Conservation (phyloP, 352 stramenopile species). For the Phytophthora cajani region DNA sequence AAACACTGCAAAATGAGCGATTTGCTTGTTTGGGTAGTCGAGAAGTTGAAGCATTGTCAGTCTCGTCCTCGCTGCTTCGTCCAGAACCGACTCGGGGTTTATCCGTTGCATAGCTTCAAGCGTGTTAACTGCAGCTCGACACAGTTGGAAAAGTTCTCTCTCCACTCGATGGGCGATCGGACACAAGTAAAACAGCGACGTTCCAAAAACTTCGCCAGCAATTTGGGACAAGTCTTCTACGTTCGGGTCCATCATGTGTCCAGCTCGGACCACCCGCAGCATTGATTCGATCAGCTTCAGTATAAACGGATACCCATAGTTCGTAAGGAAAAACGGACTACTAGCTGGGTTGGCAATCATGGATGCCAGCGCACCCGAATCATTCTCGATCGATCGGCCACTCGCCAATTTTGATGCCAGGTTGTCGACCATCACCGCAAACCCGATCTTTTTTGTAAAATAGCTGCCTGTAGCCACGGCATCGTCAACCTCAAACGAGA, state of each 20-base stretch:
- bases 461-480: slow-evolving; percentile 7
- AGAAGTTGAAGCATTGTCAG: slow-evolving; percentile 27
- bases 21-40: slow-evolving; percentile 26
- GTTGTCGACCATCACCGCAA: slow-evolving; percentile 25
- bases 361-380: slow-evolving; percentile 16
- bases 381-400: slow-evolving; percentile 20
- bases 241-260: not conserved
- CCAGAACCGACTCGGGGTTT: slow-evolving; percentile 19
- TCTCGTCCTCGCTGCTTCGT: slow-evolving; percentile 29
- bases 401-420: slow-evolving; percentile 18
- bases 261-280: slow-evolving; percentile 10
- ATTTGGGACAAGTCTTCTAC: not conserved
- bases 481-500: slow-evolving; percentile 35
- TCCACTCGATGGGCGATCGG: slow-evolving; percentile 13
- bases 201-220: slow-evolving; percentile 9
- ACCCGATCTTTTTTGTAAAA: slow-evolving; percentile 20
- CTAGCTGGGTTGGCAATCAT: slow-evolving; percentile 18
- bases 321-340: slow-evolving; percentile 14
- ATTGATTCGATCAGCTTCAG: slow-evolving; percentile 26
- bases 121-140: slow-evolving; percentile 11
- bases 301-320: slow-evolving; percentile 29
- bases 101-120: slow-evolving; percentile 19
- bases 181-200: slow-evolving; percentile 18
- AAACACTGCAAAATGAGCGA: slow-evolving; percentile 13
- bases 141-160: slow-evolving; percentile 23